Base-by-base conservation (phyloP, 805 yeast genomes). In the Naumovozyma dairenensis region DNA sequence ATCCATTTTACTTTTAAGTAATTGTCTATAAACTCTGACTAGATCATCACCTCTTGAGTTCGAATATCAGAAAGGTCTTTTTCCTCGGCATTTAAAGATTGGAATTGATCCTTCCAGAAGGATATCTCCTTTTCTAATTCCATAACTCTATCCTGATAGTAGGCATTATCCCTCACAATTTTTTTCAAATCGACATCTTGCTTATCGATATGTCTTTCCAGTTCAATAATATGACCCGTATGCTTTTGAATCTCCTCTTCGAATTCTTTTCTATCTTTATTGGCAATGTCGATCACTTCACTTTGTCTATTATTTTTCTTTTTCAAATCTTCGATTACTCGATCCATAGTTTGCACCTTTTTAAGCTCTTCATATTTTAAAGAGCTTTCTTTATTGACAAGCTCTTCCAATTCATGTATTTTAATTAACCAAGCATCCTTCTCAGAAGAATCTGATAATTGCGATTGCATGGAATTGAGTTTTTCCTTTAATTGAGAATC, bases 361-460 rank as follows among this genome's bases (percentile, higher is more conserved):
- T 77, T 78, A 19, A 66, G 64, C 32, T 71, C 70, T 29, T 74
- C 77, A 34, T 69, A 65, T 40, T 69, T 69, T 6, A 58, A 59
- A 6, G 66, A 63, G 13, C 69, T 67, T 22, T 72, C 66, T 6
- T 58, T 42, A 25, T 70, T 69, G 8, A 79, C 53, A 29, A 70
- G 65, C 10, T 53, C 56, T 35, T 76, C 81, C 32, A 81, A 57
- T 13, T 64, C 69, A 16, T 62, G 57, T 7, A 79, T 63, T 40
- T 78, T 73, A 2, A 59, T 51, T 31, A 71, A 65, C 84, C 87
- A 80, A 38, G 64, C 53, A 15, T 62, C 70, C 42, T 72, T 67
- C 45, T 76, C 79, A 25, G 69, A 68, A 18, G 67, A 62, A 36
- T 67, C 65, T 33, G 66, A 64, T 16, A 72, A 54, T 38, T 71